phyloP scores from a whole-genome alignment of 2,329 filamentous ascomycete genomes.

The Mariannaea sp. region DNA sequence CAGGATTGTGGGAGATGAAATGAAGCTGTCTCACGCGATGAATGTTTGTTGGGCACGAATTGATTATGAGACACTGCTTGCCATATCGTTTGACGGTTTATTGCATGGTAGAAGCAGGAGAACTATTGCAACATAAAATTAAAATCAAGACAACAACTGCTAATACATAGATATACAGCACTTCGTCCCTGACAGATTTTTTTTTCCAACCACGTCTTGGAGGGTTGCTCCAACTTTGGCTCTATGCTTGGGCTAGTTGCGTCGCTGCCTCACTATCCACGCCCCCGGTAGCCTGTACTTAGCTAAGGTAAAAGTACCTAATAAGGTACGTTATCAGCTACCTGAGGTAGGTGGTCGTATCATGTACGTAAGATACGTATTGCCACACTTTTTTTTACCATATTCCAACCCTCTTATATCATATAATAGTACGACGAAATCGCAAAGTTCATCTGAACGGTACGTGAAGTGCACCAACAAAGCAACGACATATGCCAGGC shows the following conservation, averaged over 20 bases:
- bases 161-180: too few species aligned
- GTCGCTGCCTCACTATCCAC: slow-evolving; percentile 1
- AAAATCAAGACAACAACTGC: too few species aligned
- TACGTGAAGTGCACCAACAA: slow-evolving; percentile 8
- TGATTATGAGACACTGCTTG: too few species aligned
- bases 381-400: slow-evolving; percentile 4
- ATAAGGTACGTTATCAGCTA: slow-evolving; percentile 4
- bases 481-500: not conserved
- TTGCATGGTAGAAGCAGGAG: not conserved
- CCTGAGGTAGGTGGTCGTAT: too few species aligned
- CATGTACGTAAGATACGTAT: not conserved
- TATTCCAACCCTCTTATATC: slow-evolving; percentile 7
- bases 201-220: not conserved
- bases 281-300: too few species aligned
- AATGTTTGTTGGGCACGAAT: too few species aligned
- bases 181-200: not conserved
- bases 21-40: slow-evolving; percentile 19
- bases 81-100: too few species aligned
- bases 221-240: slow-evolving; percentile 8
- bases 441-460: not conserved
- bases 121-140: too few species aligned
- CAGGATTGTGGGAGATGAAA: slow-evolving; percentile 20
- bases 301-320: too few species aligned
- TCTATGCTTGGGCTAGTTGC: slow-evolving; percentile 11
- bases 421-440: slow-evolving; percentile 2